Evolutionary conservation across 1,284 basidiomycete species (phyloP).

Genomic region (Caloboletus inedulis): DNA sequence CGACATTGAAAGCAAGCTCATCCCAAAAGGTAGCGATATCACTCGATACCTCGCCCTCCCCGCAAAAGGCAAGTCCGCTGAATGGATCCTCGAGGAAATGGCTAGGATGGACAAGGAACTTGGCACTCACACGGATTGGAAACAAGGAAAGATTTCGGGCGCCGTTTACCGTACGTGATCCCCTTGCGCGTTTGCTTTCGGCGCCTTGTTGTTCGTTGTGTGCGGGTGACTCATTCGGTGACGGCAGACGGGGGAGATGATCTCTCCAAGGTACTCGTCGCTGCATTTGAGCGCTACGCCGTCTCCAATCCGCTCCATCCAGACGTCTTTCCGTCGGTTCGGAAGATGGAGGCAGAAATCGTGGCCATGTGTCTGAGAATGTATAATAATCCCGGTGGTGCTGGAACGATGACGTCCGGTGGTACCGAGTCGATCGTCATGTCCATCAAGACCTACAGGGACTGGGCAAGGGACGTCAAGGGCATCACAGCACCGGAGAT

Average conservation of each 20-base stretch:
- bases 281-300: constrained; percentile 69
- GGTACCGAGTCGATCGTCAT: constrained; percentile 96
- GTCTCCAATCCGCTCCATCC: constrained; percentile 93
- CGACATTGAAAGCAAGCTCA: constrained; percentile 68
- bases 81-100: constrained; percentile 82
- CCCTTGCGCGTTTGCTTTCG: background rate
- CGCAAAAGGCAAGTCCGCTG: constrained; percentile 59
- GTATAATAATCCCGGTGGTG: constrained; percentile 82
- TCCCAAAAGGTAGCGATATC: constrained; percentile 59
- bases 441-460: constrained; percentile 91
- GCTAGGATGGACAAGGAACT: constrained; percentile 67
- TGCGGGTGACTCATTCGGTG: background rate
- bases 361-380: constrained; percentile 91
- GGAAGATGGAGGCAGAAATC: constrained; percentile 98
- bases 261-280: constrained; percentile 66
- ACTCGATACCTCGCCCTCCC: constrained; percentile 71
- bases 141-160: constrained; percentile 77
- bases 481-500: constrained; percentile 93
- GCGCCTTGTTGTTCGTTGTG: constrained; percentile 1
- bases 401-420: constrained; percentile 91
- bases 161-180: constrained; percentile 77
- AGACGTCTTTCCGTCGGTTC: constrained; percentile 90
- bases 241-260: constrained; percentile 78
- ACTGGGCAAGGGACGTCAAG: constrained; percentile 85
- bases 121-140: constrained; percentile 54